Evolutionary conservation across 495 filamentous ascomycete species (phyloP).

Genomic region (Penicillium crystallinum): DNA sequence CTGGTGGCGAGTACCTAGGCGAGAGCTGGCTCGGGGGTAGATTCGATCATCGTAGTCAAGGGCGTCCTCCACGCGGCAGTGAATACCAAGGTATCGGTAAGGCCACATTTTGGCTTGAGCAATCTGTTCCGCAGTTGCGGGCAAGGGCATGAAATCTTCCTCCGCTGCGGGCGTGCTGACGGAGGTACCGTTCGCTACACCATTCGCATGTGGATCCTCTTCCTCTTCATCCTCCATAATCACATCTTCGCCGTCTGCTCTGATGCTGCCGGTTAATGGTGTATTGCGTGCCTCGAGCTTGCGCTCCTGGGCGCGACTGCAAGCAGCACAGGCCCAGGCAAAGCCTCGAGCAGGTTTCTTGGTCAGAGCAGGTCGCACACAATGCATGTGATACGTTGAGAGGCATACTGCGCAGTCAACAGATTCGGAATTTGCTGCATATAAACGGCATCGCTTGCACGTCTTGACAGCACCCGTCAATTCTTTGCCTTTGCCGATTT

Average conservation of each 20-base stretch:
- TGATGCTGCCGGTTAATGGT: slow-evolving; percentile 52
- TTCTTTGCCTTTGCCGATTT: slow-evolving; percentile 87
- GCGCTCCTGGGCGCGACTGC: slow-evolving; percentile 87
- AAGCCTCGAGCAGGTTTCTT: slow-evolving; percentile 98
- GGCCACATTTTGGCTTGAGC: slow-evolving; percentile 93
- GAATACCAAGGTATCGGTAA: slow-evolving; percentile 91
- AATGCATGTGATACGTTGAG: slow-evolving; percentile 97
- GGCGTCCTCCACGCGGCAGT: slow-evolving; percentile 94
- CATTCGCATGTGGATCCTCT: slow-evolving; percentile 34
- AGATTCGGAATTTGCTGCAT: slow-evolving; percentile 92
- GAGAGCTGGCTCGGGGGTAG: slow-evolving; percentile 90
- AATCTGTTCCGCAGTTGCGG: slow-evolving; percentile 83
- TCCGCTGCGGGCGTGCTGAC: slow-evolving; percentile 57
- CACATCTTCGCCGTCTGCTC: slow-evolving; percentile 71
- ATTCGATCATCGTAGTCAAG: slow-evolving; percentile 97
- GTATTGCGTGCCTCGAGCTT: slow-evolving; percentile 90
- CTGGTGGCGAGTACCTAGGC: slow-evolving; percentile 87
- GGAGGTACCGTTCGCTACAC: slow-evolving; percentile 43
- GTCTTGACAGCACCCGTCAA: slow-evolving; percentile 93
- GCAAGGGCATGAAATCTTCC: slow-evolving; percentile 50
- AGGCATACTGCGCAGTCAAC: slow-evolving; percentile 95
- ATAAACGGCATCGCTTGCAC: slow-evolving; percentile 85
- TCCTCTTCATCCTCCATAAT: slow-evolving; percentile 71
- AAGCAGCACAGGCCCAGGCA: slow-evolving; percentile 95
- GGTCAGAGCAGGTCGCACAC: slow-evolving; percentile 83